Evolutionary conservation across 2,329 filamentous ascomycete species (phyloP).

Genomic region (Penicillium digitatum): DNA sequence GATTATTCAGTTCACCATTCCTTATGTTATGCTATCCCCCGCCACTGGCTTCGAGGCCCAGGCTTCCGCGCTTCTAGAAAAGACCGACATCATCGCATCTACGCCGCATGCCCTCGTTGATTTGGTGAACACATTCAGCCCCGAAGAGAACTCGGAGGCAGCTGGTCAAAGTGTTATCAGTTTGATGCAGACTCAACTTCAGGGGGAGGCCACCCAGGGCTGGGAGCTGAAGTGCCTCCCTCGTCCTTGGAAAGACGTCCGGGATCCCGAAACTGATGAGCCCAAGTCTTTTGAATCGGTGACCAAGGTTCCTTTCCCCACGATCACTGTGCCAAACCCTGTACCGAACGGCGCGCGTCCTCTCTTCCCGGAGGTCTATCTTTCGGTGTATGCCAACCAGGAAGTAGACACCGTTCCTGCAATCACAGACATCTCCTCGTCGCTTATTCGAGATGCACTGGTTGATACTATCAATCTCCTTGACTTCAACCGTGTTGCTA

Average conservation of each 20-base stretch:
- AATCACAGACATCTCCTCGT: constrained; percentile 70
- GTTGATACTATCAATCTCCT: constrained; percentile 91
- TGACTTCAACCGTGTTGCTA: constrained; percentile 83
- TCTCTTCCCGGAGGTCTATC: constrained; percentile 87
- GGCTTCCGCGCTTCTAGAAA: constrained; percentile 76
- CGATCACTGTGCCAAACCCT: constrained; percentile 69
- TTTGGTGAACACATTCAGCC: constrained; percentile 78
- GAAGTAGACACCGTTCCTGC: constrained; percentile 85
- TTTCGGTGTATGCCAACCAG: constrained; percentile 85
- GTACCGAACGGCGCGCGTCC: constrained; percentile 70
- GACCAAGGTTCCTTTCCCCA: constrained; percentile 71
- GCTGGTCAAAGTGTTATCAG: constrained; percentile 69
- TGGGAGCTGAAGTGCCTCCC: constrained; percentile 70
- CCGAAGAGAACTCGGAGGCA: constrained; percentile 58
- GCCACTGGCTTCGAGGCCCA: constrained; percentile 67
- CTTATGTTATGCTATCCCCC: constrained; percentile 76
- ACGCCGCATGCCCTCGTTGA: constrained; percentile 81
- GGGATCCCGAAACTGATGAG: constrained; percentile 43
- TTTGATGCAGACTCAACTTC: constrained; percentile 80
- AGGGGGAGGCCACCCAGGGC: constrained; percentile 65
- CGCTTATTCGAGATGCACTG: constrained; percentile 77
- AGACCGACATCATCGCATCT: constrained; percentile 90
- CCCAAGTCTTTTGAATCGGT: constrained; percentile 57
- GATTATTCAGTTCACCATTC: constrained; percentile 90
- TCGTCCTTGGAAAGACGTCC: constrained; percentile 48